Evolutionary conservation across 2,329 filamentous ascomycete species (phyloP).

Genomic region (Penicillium oxalicum): DNA sequence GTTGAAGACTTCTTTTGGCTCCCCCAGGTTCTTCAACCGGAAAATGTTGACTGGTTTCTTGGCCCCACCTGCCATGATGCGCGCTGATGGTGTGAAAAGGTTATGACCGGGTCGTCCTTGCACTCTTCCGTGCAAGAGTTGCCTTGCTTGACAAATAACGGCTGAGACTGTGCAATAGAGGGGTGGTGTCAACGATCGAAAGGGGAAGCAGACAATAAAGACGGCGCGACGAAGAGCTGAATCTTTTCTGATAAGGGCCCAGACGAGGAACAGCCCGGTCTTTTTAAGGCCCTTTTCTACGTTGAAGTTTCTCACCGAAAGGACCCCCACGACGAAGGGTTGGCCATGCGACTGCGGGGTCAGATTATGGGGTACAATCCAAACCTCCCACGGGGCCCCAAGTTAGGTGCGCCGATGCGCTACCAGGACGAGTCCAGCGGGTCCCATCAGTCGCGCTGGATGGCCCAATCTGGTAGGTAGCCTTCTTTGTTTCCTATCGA

Average conservation of each 20-base stretch:
- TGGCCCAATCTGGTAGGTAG: background rate
- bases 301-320: too few relatives aligned
- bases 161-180: background rate
- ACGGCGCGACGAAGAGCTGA: too few relatives aligned
- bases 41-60: constrained; percentile 49
- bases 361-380: background rate
- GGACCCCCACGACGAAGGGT: background rate
- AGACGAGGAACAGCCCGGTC: background rate
- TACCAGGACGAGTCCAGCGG: background rate
- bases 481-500: background rate
- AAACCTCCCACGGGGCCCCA: background rate
- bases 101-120: background rate
- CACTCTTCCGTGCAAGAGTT: too few relatives aligned
- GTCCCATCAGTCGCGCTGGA: background rate
- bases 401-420: background rate
- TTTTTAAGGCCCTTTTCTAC: background rate
- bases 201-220: background rate
- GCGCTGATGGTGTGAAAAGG: background rate
- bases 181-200: background rate
- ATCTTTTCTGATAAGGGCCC: too few relatives aligned
- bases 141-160: too few relatives aligned
- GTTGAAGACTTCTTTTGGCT: constrained; percentile 67
- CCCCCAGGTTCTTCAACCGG: constrained; percentile 56
- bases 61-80: constrained; percentile 40
- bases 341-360: background rate